phyloP scores from a whole-genome alignment of 2,329 filamentous ascomycete species.

The Septoria linicola region DNA sequence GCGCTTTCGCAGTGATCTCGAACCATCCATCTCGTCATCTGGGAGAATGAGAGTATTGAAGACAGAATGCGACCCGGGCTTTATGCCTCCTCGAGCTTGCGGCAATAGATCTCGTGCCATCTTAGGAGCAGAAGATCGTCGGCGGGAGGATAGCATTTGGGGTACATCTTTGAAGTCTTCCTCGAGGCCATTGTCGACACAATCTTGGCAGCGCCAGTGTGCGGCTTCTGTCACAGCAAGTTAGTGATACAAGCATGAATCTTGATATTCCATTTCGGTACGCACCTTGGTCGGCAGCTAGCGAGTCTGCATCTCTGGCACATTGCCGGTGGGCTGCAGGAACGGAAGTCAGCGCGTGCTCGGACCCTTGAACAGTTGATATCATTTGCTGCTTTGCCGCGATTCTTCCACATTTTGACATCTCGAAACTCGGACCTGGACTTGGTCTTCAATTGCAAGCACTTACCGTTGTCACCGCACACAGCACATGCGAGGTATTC shows the following conservation, averaged over 20 bases:
- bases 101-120: slow-evolving; percentile 67
- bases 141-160: slow-evolving; percentile 42
- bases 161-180: slow-evolving; percentile 45
- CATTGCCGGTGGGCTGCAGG: slow-evolving; percentile 84
- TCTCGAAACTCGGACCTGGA: slow-evolving; percentile 19
- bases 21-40: slow-evolving; percentile 72
- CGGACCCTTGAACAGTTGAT: slow-evolving; percentile 37
- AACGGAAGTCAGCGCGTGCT: slow-evolving; percentile 46
- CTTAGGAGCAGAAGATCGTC: slow-evolving; percentile 64
- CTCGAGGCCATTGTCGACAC: slow-evolving; percentile 51
- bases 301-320: slow-evolving; percentile 68
- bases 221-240: slow-evolving; percentile 49
- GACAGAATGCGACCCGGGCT: slow-evolving; percentile 71
- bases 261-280: slow-evolving; percentile 26
- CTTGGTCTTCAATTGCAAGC: slow-evolving; percentile 6
- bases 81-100: slow-evolving; percentile 62
- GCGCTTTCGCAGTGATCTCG: slow-evolving; percentile 75
- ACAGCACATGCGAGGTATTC: slow-evolving; percentile 71
- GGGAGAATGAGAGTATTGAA: slow-evolving; percentile 72
- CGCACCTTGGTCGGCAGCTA: slow-evolving; percentile 65
- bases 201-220: slow-evolving; percentile 63
- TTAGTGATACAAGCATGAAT: slow-evolving; percentile 26
- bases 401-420: slow-evolving; percentile 27
- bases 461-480: slow-evolving; percentile 82
- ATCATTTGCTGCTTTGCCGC: slow-evolving; percentile 31